Evolutionary conservation across 148 eudicot species (phyloP), one percentile per base, ranked within the genome.

Genomic region (Linanthus parryae): DNA sequence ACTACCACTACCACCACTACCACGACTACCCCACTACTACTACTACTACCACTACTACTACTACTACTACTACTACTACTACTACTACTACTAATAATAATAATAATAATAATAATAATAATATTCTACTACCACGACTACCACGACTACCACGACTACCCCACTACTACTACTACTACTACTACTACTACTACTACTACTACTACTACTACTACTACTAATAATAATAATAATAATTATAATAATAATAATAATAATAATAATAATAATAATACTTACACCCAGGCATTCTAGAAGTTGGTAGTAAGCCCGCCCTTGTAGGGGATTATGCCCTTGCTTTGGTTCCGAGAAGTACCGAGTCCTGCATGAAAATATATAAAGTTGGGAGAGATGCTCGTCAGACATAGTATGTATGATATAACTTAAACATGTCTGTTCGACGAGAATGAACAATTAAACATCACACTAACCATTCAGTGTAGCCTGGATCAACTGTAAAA

Each of bases 221-320:
- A 6, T 10, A 33, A 6, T 33, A 33, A 6, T 33, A 33, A 6
- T 10, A 33, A 6, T 33, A 33, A n/a, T 11, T 40, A 8, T 27
- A 37, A 8, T 15, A 12, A 19, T n/a, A 9, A 46, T 1, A 35
- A 61, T n/a, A n/a, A n/a, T n/a, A n/a, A n/a, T n/a, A n/a, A n/a
- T n/a, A 44, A 35, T 19, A 43, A 41, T 13, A 31, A 37, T 14
- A 17, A 11, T 30, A 51, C 79, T 59, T 76, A 92, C 98, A 72
- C 98, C 98, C 18, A 92, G 90, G 71, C 98, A 92, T 67, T 92
- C 98, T n/a, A 92, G 85, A 35, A 87, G 88, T 74, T 92, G 98
- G 78, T 87, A 92, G 63, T 92, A 92, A 17, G 98, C 98, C 65
- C 98, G 71, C 69, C 98, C 98, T 80, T 92, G 98, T 67, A 92